Conservation (phyloP, 495 filamentous ascomycete genomes). For the Hypoxylon lenormandii region DNA sequence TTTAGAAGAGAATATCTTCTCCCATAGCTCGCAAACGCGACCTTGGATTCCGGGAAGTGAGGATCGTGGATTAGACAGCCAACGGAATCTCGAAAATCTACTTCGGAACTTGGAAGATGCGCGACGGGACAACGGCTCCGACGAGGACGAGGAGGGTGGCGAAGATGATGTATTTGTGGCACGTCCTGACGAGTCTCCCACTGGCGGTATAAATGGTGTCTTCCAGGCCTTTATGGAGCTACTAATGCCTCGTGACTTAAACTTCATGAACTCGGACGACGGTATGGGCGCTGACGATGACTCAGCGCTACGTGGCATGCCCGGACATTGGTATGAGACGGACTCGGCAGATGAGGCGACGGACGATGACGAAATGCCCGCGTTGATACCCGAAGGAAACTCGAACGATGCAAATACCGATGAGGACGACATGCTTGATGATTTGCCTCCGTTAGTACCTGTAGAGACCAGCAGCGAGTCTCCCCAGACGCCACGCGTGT, state of each 20-base stretch:
- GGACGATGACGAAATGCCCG: constrained; percentile 42
- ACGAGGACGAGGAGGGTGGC: constrained; percentile 3
- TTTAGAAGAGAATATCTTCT: constrained; percentile 60
- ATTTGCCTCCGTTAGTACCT: not conserved
- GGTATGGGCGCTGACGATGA: not conserved
- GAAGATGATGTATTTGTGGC: not conserved
- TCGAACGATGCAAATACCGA: not conserved
- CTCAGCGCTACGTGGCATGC: not conserved
- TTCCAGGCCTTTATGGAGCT: constrained; percentile 36
- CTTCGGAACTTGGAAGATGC: not conserved
- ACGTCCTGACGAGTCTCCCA: not conserved
- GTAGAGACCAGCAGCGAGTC: constrained; percentile 7
- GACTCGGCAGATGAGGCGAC: constrained; percentile 8
- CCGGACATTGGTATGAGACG: constrained; percentile 32
- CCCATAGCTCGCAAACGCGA: constrained; percentile 51
- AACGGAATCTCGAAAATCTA: constrained; percentile 10
- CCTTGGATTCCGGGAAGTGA: constrained; percentile 47
- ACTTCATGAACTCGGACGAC: not conserved
- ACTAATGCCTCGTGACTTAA: not conserved
- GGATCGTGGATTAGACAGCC: constrained; percentile 17
- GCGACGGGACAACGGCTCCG: not conserved
- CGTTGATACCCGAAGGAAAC: not conserved
- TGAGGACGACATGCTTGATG: not conserved
- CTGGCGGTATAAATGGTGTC: not conserved
- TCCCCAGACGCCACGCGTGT: not conserved